Evolutionary conservation across 805 yeast genomes (phyloP), one percentile per base, ranked within the genome.

Genomic region (Grigorovia transvaalensis): DNA sequence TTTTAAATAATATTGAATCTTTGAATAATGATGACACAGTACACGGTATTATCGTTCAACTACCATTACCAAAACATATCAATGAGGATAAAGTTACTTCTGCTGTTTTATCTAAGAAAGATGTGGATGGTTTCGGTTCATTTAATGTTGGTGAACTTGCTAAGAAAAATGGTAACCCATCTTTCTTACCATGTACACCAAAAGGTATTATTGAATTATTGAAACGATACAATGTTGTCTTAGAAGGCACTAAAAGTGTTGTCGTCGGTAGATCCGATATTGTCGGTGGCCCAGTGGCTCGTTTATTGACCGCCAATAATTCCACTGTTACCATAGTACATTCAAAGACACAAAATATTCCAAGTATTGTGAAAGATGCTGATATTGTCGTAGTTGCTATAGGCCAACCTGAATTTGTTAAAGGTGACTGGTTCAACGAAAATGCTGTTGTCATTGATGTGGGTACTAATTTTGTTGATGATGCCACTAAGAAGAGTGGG

Each of bases 211-310:
- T 91, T 74, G 85, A 82, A 62, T 73, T 91, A 62, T 75, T 91
- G 62, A 79, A 84, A 59, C 76, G 82, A 57, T 78, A 87, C 48
- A 81, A 84, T 9, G 79, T 88, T 27, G 70, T 73, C 35, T 71
- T 89, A 53, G 67, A 78, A n/a, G 97, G 97, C 52, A 80, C 87
- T 60, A 77, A 77, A 55, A 96, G 95, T 18, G 96, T 90, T 53
- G 98, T 91, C 20, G 74, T 93, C 54, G 98, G 99, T 51, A 80
- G 98, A 66, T 86, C 96, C 19, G 97, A 93, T 66, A 91, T 91
- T 60, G 99, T 91, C 42, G 99, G 99, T 52, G 81, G 85, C 48
- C 99, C 99, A 43, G 89, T 90, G 13, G 85, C 96, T 5, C 81
- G 86, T 55, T 73, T 91, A 67, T 77, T 91, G 63, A 83, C 84